Evolutionary conservation across 2,329 filamentous ascomycete species (phyloP), one percentile per base, ranked within the genome.

Genomic region (Fusarium sp.): DNA sequence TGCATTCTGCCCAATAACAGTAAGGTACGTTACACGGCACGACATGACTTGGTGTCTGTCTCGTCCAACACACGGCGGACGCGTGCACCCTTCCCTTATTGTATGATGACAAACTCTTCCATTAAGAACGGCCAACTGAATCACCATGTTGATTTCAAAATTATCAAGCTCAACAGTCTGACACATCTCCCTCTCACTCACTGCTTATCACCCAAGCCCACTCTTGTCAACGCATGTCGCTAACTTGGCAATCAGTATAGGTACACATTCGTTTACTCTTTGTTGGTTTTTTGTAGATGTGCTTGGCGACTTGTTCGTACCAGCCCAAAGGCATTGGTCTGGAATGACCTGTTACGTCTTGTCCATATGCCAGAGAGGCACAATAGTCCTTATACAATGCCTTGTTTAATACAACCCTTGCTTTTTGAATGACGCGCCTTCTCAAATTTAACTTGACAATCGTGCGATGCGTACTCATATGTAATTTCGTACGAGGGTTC

Each of bases 101-200:
- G 45, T 41, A 77, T 85, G 84, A 87, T 87, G 84, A 87, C 76
- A 77, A 58, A 77, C 66, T 72, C 77, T 83, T 75, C 72, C 79
- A 78, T 84, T 85, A 86, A 86, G 84, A 87, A 87, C 84, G 83
- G 84, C 84, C 84, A 85, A 84, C 84, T 82, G 82, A 87, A 85
- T 76, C 69, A 70, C 72, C 67, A 80, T 86, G 84, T 85, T 81
- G 84, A 86, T 71, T 70, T 66, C 78, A 76, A 78, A 80, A 76
- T 76, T 78, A 82, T 85, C 84, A 86, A 86, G 83, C 83, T 86
- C 82, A 85, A 85, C 82, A 85, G 82, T 87, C 83, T 87, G 84
- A 86, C 65, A 66, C 54, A 19, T 55, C 55, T 53, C 46, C 32
- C 36, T 48, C 42, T 48, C 42, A 42, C 25, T 52, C 49, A 56